These are phyloP conservation scores for Mortierella alpina DNA, from an alignment of 192 early-diverging fungal genomes.

Conservation along the genomic window DNA sequence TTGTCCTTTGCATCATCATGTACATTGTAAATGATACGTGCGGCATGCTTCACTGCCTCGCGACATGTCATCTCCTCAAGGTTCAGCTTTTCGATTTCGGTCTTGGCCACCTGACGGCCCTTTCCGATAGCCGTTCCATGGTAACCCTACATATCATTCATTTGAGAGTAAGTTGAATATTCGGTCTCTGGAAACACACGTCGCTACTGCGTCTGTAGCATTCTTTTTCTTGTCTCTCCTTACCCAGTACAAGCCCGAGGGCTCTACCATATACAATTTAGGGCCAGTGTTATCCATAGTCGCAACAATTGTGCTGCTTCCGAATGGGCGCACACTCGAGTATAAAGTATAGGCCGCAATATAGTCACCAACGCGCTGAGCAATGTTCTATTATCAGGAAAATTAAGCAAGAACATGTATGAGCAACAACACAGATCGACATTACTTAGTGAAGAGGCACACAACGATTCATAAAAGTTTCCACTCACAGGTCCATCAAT, in stretches of 20 bases:
- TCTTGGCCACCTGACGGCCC: slow-evolving; percentile 96
- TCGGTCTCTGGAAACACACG: slow-evolving; percentile 3
- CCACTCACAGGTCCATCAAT: slow-evolving; percentile 83
- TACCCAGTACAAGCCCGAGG: slow-evolving; percentile 95
- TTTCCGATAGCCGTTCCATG: slow-evolving; percentile 95
- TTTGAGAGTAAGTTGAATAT: not conserved
- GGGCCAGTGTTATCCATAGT: slow-evolving; percentile 85
- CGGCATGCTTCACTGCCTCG: slow-evolving; percentile 94
- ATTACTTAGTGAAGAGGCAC: not conserved
- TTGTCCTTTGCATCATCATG: slow-evolving; percentile 99
- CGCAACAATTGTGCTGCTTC: slow-evolving; percentile 85
- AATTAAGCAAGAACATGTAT: not conserved
- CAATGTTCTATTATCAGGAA: slow-evolving; percentile 73
- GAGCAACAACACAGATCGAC: not conserved
- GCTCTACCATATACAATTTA: slow-evolving; percentile 94
- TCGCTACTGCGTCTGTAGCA: not conserved
- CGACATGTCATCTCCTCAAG: slow-evolving; percentile 80
- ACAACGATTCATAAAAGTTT: not conserved
- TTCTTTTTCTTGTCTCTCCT: slow-evolving; percentile 14
- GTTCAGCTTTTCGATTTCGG: slow-evolving; percentile 98
- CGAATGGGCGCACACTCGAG: slow-evolving; percentile 95
- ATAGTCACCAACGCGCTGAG: slow-evolving; percentile 92
- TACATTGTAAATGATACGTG: slow-evolving; percentile 93
- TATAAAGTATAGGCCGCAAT: slow-evolving; percentile 98
- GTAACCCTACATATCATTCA: slow-evolving; percentile 77